Conservation (phyloP, 2,329 filamentous ascomycete genomes). For the Pyrenochaeta sp. region DNA sequence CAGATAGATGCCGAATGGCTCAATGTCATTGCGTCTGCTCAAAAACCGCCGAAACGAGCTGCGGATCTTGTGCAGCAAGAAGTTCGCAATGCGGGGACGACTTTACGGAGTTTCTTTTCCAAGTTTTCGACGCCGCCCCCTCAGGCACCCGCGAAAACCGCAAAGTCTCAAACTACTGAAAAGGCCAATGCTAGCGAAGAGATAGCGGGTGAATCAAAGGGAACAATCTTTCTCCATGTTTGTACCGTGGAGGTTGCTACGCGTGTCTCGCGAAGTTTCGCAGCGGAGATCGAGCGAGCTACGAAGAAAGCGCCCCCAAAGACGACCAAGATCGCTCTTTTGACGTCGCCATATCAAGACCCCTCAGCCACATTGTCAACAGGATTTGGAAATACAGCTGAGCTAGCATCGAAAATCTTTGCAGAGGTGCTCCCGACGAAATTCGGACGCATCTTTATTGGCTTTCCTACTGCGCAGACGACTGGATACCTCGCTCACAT, state of each 20-base stretch:
- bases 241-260: slow-evolving; percentile 85
- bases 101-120: slow-evolving; percentile 51
- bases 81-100: slow-evolving; percentile 46
- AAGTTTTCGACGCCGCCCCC: slow-evolving; percentile 42
- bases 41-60: slow-evolving; percentile 56
- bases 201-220: slow-evolving; percentile 72
- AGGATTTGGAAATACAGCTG: slow-evolving; percentile 57
- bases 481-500: slow-evolving; percentile 94
- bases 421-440: slow-evolving; percentile 88
- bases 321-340: slow-evolving; percentile 81
- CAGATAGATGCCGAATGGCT: slow-evolving; percentile 94
- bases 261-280: slow-evolving; percentile 74
- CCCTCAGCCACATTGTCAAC: slow-evolving; percentile 69
- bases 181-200: slow-evolving; percentile 61
- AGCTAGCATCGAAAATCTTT: slow-evolving; percentile 79
- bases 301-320: slow-evolving; percentile 98
- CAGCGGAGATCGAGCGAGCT: slow-evolving; percentile 87
- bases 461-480: slow-evolving; percentile 96
- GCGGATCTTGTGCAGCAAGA: slow-evolving; percentile 46
- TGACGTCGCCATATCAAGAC: slow-evolving; percentile 92
- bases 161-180: slow-evolving; percentile 28
- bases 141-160: slow-evolving; percentile 27
- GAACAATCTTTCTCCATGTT: slow-evolving; percentile 87
- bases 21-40: slow-evolving; percentile 86
- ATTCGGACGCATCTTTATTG: slow-evolving; percentile 93